These are phyloP conservation scores for Corylus avellana DNA, from an alignment of 306 rosid genomes.

Conservation along the genomic window DNA sequence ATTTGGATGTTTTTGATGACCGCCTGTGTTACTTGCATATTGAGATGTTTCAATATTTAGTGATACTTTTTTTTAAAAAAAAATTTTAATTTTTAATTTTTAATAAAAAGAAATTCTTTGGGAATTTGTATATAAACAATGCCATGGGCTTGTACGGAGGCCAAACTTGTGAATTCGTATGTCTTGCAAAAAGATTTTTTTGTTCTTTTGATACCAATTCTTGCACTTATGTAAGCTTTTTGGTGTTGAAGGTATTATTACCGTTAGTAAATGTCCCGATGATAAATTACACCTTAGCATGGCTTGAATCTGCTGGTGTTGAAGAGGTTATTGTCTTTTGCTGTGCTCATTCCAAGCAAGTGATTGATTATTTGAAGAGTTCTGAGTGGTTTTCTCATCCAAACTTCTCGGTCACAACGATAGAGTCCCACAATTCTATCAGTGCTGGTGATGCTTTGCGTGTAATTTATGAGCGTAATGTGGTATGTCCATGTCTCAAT, in stretches of 20 bases:
- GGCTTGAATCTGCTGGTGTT: conserved; percentile 98
- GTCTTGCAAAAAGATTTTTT: background rate
- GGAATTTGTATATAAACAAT: background rate
- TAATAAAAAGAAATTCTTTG: background rate
- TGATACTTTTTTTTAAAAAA: background rate
- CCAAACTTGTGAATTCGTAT: background rate
- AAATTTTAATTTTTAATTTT: background rate
- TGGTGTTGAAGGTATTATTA: conserved; percentile 61
- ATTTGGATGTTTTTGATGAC: background rate
- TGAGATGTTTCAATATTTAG: background rate
- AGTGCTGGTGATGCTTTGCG: conserved; percentile 97
- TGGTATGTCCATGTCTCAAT: conserved; percentile 49
- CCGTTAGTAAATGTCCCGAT: conserved; percentile 87
- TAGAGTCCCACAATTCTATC: conserved; percentile 84
- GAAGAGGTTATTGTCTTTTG: conserved; percentile 97
- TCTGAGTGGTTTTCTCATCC: conserved; percentile 85
- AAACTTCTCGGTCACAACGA: conserved; percentile 61
- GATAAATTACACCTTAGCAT: conserved; percentile 84
- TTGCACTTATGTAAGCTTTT: background rate
- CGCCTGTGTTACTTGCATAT: background rate
- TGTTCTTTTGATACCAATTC: background rate
- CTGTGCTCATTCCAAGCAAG: conserved; percentile 91
- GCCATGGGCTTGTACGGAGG: background rate
- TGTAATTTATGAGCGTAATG: conserved; percentile 85
- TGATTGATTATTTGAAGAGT: conserved; percentile 71